Conservation (phyloP, 805 yeast genomes). For the Candida sphagnicola region DNA sequence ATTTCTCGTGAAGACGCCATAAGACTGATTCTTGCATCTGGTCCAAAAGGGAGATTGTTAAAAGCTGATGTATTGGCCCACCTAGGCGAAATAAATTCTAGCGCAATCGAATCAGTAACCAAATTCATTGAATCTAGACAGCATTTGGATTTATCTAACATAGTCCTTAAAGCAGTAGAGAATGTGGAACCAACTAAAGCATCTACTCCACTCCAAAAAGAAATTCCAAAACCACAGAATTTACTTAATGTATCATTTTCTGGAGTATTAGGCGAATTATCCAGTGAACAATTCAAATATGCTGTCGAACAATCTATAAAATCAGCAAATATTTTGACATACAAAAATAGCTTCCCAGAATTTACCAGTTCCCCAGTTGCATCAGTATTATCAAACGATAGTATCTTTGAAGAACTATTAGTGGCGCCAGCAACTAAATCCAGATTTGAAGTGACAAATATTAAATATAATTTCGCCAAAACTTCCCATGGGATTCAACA, state of each 20-base stretch:
- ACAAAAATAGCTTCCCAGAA: slow-evolving; percentile 33
- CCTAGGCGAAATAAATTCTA: slow-evolving; percentile 65
- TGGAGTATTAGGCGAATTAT: slow-evolving; percentile 10
- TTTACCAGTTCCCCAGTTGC: slow-evolving; percentile 29
- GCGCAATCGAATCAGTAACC: slow-evolving; percentile 50
- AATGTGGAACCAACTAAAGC: slow-evolving; percentile 10
- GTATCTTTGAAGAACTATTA: slow-evolving; percentile 36
- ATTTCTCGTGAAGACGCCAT: slow-evolving; percentile 72
- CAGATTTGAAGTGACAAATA: slow-evolving; percentile 31
- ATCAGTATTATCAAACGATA: slow-evolving; percentile 15
- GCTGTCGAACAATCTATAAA: slow-evolving; percentile 29
- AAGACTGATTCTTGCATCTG: slow-evolving; percentile 72
- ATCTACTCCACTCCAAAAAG: slow-evolving; percentile 6
- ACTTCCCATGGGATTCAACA: slow-evolving; percentile 4
- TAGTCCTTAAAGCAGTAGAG: slow-evolving; percentile 41
- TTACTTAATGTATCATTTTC: slow-evolving; percentile 11
- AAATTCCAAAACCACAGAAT: slow-evolving; percentile 27
- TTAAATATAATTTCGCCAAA: slow-evolving; percentile 19
- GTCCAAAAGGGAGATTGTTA: slow-evolving; percentile 82
- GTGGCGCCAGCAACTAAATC: slow-evolving; percentile 30
- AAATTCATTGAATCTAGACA: slow-evolving; percentile 52
- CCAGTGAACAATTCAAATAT: slow-evolving; percentile 23
- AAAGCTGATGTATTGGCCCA: slow-evolving; percentile 90
- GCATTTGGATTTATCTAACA: slow-evolving; percentile 69
- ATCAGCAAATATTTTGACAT: slow-evolving; percentile 26